Evolutionary conservation across 805 yeast genomes (phyloP).

Genomic region (Saturnispora galanensis): DNA sequence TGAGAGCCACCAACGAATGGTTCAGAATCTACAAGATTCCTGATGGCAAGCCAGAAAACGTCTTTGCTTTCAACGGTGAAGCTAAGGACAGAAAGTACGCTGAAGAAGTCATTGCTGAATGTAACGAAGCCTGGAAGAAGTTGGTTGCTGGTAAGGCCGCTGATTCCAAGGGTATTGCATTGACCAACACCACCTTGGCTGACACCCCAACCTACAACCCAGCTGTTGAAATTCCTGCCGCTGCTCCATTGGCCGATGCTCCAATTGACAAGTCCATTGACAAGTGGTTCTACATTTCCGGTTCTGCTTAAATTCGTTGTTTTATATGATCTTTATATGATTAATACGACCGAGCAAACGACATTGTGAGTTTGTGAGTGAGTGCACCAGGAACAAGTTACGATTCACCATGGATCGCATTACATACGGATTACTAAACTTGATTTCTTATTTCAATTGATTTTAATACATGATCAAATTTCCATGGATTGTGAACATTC

Average conservation of each 20-base stretch:
- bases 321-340: conserved; percentile 2
- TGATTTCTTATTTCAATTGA: too few relatives aligned
- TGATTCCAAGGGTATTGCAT: conserved; percentile 56
- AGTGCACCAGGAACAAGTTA: too few relatives aligned
- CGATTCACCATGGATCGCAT: too few relatives aligned
- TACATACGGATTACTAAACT: too few relatives aligned
- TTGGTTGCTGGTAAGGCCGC: conserved; percentile 54
- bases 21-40: conserved; percentile 97
- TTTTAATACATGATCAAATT: too few relatives aligned
- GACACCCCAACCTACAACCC: conserved; percentile 45
- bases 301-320: conserved; percentile 35
- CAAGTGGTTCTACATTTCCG: conserved; percentile 97
- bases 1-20: conserved; percentile 95
- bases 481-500: too few relatives aligned
- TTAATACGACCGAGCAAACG: not conserved
- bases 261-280: conserved; percentile 94
- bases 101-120: conserved; percentile 71
- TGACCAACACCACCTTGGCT: conserved; percentile 66
- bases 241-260: conserved; percentile 67
- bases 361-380: too few relatives aligned
- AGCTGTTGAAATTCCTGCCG: conserved; percentile 53
- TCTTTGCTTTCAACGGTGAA: conserved; percentile 93
- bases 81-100: conserved; percentile 84
- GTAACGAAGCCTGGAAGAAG: conserved; percentile 74
- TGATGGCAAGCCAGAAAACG: conserved; percentile 95